Evolutionary conservation across 106 monocot species (phyloP), one percentile per base, ranked within the genome.

Genomic region (Dendrobium officinale): DNA sequence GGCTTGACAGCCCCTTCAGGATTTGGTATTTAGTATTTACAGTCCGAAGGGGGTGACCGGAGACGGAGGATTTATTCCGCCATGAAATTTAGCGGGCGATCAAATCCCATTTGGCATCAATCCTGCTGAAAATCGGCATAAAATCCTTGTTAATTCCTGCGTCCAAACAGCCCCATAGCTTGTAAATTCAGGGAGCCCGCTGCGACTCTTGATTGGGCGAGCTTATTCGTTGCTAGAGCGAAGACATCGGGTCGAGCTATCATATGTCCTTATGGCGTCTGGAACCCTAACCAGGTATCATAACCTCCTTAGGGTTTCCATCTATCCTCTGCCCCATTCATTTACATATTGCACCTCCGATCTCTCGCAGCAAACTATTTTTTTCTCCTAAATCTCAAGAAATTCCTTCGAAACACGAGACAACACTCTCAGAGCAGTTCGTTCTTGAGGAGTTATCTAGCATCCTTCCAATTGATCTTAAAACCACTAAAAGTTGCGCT

Each of bases 371-470:
- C 11, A 37, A 17, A 42, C 22, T 76, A 5, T 42, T 17, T 55
- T 55, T 11, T n/a, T 3, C 44, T n/a, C 42, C 22, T 44, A n/a
- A n/a, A 20, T 44, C 29, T 74, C 74, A 74, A 19, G 43, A 74
- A 74, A 74, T 74, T 0, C 19, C 42, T 42, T 74, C 73, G 17
- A 51, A n/a, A 16, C 79, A 24, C 5, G 15, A 47, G 20, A 22
- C 64, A 13, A 16, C 79, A n/a, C 70, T 86, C 47, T 81, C 87
- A 58, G 92, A 93, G 44, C 80, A 67, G 5, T 85, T 77, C 77
- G 78, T 93, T 58, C 81, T 90, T 73, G 26, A 81, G 45, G 68
- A 93, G 44, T 84, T 93, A 73, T 81, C 85, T 42, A 70, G 81
- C 40, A 83, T 93, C 79, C 88, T 93, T 31, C 78, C 84, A 7